Evolutionary conservation across 495 filamentous ascomycete species (phyloP).

Genomic region (Aspergillus haitiensis): DNA sequence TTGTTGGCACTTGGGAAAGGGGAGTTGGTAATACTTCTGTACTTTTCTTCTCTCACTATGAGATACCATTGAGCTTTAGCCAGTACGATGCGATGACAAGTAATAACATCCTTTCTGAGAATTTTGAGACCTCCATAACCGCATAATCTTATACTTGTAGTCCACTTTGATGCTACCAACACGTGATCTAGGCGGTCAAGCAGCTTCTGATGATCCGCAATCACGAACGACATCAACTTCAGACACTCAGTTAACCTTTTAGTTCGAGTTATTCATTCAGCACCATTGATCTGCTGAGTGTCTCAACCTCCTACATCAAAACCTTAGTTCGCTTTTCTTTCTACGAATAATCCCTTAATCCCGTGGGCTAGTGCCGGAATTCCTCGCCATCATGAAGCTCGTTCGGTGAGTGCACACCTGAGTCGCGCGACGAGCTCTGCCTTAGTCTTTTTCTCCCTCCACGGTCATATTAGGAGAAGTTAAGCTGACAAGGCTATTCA

Average conservation of each 20-base stretch:
- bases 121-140: too few species aligned
- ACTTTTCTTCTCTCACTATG: slow-evolving; percentile 8
- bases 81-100: not conserved
- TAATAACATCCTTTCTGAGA: not conserved
- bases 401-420: slow-evolving; percentile 72
- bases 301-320: not conserved
- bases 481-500: slow-evolving; percentile 16
- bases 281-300: slow-evolving; percentile 10
- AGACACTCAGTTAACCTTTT: not conserved
- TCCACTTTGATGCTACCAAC: not conserved
- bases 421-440: not conserved
- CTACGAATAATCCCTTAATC: not conserved
- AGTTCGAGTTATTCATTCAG: not conserved
- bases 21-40: slow-evolving; percentile 15
- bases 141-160: too few species aligned
- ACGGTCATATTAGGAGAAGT: not conserved
- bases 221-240: slow-evolving; percentile 7
- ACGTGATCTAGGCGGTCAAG: slow-evolving; percentile 19
- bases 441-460: not conserved
- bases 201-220: slow-evolving; percentile 19
- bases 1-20: slow-evolving; percentile 4
- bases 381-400: slow-evolving; percentile 82
- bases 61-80: slow-evolving; percentile 22
- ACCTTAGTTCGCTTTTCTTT: not conserved
- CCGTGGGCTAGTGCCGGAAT: not conserved